Evolutionary conservation across 2,329 filamentous ascomycete genomes (phyloP).

Genomic region (Magnaporthiopsis incrustans): DNA sequence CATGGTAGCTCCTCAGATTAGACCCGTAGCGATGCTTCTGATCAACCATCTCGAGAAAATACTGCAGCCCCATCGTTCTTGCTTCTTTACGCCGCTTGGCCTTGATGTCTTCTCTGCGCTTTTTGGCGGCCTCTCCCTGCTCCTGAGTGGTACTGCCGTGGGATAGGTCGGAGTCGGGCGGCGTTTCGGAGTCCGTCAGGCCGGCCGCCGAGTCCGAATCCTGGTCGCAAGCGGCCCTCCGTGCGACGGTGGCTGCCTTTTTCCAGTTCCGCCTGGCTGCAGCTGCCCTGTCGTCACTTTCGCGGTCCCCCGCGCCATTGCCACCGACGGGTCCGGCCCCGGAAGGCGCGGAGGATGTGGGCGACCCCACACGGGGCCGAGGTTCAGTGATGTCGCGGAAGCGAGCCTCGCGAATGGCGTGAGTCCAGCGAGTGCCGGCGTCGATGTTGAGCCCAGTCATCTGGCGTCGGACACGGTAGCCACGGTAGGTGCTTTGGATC

Average conservation of each 20-base stretch:
- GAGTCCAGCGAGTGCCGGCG: conserved; percentile 62
- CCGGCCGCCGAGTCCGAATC: conserved; percentile 28
- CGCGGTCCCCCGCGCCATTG: neutral
- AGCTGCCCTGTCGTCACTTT: conserved; percentile 2
- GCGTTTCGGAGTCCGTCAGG: conserved; percentile 29
- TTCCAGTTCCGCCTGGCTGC: conserved; percentile 65
- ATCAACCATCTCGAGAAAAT: conserved; percentile 81
- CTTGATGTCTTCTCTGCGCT: conserved; percentile 40
- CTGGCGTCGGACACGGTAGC: conserved; percentile 65
- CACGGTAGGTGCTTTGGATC: conserved; percentile 68
- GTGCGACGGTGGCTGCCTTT: conserved; percentile 61
- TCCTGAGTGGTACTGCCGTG: conserved; percentile 21
- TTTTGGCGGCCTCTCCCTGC: conserved; percentile 27
- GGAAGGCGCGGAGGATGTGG: neutral
- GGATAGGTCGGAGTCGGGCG: conserved; percentile 17
- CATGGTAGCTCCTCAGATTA: conserved; percentile 74
- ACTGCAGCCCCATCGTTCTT: conserved; percentile 76
- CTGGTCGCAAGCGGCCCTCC: conserved; percentile 52
- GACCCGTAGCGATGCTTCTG: conserved; percentile 81
- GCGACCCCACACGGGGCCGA: conserved; percentile 22
- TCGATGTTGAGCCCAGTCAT: conserved; percentile 61
- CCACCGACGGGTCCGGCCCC: conserved; percentile 11
- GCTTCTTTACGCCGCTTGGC: conserved; percentile 55
- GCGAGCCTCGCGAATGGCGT: conserved; percentile 52
- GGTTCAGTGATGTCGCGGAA: conserved; percentile 44